phyloP scores from a whole-genome alignment of 1,284 basidiomycete genomes.

The Pseudozyma tsukubaensis region DNA sequence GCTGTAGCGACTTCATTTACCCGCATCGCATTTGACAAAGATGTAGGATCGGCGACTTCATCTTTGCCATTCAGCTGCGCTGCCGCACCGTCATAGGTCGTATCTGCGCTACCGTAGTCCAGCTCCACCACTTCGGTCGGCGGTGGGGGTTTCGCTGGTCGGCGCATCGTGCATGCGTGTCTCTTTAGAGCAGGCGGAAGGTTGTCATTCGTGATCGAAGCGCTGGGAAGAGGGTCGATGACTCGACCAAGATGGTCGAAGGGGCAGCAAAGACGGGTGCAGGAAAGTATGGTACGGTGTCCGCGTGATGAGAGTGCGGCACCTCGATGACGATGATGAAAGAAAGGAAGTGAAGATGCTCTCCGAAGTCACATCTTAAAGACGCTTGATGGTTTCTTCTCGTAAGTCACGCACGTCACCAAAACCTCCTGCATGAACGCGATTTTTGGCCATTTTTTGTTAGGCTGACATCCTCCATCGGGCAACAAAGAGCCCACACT shows the following conservation, averaged over 20 bases:
- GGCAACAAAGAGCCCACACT: too few relatives aligned
- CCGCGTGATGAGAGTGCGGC: too few relatives aligned
- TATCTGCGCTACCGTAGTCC: conserved; percentile 41
- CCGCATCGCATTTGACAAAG: neutral
- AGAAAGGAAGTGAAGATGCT: neutral
- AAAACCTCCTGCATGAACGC: neutral
- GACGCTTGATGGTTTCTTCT: neutral
- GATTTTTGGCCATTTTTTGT: neutral
- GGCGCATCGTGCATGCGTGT: conserved; percentile 28
- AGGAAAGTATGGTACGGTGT: too few relatives aligned
- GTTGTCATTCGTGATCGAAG: conserved; percentile 9
- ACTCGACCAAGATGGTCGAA: too few relatives aligned
- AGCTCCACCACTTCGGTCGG: conserved; percentile 29
- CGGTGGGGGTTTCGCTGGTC: conserved; percentile 24
- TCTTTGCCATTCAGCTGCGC: neutral
- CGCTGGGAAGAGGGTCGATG: too few relatives aligned
- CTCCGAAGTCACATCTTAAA: conserved; percentile 4
- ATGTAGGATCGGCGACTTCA: neutral
- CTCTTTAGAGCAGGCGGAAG: neutral
- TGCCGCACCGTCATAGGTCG: neutral
- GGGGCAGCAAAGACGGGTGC: too few relatives aligned
- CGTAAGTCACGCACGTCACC: neutral
- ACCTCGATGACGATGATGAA: neutral
- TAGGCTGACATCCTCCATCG: too few relatives aligned
- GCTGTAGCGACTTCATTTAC: conserved; percentile 23